phyloP scores from a whole-genome alignment of 495 filamentous ascomycete genomes.

The Aspergillus incahuasiensis region DNA sequence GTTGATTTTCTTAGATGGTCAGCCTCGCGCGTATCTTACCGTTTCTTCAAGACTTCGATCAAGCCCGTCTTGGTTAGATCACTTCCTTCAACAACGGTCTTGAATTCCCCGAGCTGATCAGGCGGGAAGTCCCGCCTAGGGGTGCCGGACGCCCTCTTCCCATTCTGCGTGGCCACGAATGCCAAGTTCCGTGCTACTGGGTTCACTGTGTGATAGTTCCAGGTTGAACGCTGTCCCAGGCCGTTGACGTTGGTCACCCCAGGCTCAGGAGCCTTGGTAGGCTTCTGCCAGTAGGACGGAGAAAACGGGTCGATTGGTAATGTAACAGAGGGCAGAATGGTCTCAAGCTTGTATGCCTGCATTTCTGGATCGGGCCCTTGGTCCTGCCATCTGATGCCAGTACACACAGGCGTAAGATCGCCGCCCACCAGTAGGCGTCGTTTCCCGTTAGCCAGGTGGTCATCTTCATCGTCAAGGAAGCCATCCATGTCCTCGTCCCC shows the following conservation, averaged over 20 bases:
- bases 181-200: neutral
- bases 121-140: slow-evolving; percentile 41
- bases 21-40: slow-evolving; percentile 29
- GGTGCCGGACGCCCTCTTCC: slow-evolving; percentile 20
- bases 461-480: slow-evolving; percentile 51
- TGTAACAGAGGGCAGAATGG: slow-evolving; percentile 52
- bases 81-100: slow-evolving; percentile 61
- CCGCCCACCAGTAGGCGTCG: slow-evolving; percentile 53
- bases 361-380: slow-evolving; percentile 40
- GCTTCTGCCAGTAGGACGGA: slow-evolving; percentile 68
- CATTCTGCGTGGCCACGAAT: slow-evolving; percentile 7
- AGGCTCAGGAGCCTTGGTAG: slow-evolving; percentile 20
- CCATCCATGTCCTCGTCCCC: slow-evolving; percentile 53
- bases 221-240: slow-evolving; percentile 15
- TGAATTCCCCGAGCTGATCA: slow-evolving; percentile 69
- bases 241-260: slow-evolving; percentile 9
- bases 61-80: slow-evolving; percentile 71
- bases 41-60: slow-evolving; percentile 69
- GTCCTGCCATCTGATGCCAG: slow-evolving; percentile 80
- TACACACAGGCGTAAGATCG: slow-evolving; percentile 70
- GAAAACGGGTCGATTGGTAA: slow-evolving; percentile 82
- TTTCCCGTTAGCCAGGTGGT: slow-evolving; percentile 36
- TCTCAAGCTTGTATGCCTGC: slow-evolving; percentile 61
- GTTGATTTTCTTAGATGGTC: slow-evolving; percentile 9
- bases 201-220: slow-evolving; percentile 26